Base-by-base conservation (phyloP, 2,329 filamentous ascomycete species). In the Fusarium compactum region DNA sequence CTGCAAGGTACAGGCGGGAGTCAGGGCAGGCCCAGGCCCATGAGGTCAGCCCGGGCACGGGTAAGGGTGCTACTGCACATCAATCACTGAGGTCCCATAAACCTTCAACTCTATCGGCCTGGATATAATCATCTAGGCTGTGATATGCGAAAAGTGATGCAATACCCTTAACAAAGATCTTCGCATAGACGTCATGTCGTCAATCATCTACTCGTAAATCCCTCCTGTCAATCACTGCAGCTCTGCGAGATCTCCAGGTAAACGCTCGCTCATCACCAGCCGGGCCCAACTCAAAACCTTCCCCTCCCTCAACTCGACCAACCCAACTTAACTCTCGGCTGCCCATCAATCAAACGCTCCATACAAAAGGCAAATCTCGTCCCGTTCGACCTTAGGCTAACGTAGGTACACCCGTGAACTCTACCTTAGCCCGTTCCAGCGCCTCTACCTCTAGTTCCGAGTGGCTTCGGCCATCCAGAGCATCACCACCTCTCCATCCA, bases 391-490 rank as follows among this genome's bases (percentile, higher is more conserved):
- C 45, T 48, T 65, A 50, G 62, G 24, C 67, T 70, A 70, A 70
- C 67, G 67, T 70, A 70, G 67, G 67, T 70, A 70, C 67, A 70
- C 67, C 67, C 67, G 67, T 63, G 54, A 67, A 70, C 57, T 70
- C 56, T 67, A 67, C 53, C 50, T 69, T 60, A 62, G 66, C 51
- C 66, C 66, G 55, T 56, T 53, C 54, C 60, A 58, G 65, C 65
- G 65, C 58, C 61, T 62, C 58, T 44, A 18, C 51, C 60, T 56
- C 52, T 50, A 48, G 66, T 32, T 57, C 50, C 48, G 51, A 51
- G 67, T 70, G 67, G 67, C 67, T 70, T 67, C 57, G 55, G 65
- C 60, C 66, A 56, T 66, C 65, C 56, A 69, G 63, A 61, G 62
- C 48, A 69, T 65, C 62, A 66, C 54, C 67, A 63, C 50, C 38